A percentile compares a stretch with the other conserved stretches of the same genome.
phyloP scores from a whole-genome alignment of 75 land plant genomes.

The Picea sitchensis region DNA sequence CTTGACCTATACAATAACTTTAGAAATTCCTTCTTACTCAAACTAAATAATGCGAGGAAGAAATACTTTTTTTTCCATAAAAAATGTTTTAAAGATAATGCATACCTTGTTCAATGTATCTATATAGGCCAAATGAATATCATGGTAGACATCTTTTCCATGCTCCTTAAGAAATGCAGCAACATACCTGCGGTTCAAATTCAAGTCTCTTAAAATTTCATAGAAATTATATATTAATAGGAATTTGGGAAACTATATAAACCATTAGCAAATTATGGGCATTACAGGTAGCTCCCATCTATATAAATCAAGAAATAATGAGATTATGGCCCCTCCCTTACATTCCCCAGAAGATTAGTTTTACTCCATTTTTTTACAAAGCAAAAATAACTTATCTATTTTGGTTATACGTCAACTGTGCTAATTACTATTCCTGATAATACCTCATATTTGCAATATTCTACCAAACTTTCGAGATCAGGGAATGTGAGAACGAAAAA shows the following conservation, averaged over 20 bases:
- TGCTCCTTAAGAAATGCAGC: constrained; percentile 86
- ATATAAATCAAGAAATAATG: neutral
- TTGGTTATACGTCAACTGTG: neutral
- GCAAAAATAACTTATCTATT: neutral
- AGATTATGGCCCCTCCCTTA: no score
- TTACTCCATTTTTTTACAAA: no score
- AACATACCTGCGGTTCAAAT: constrained; percentile 60
- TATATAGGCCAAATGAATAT: constrained; percentile 89
- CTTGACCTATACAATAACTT: neutral
- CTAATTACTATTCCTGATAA: no score
- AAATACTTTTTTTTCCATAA: neutral
- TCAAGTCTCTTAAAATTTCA: neutral
- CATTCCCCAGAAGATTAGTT: no score
- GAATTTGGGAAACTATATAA: neutral
- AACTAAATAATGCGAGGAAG: neutral
- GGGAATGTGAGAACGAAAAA: no score
- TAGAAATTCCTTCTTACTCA: neutral
- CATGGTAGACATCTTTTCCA: constrained; percentile 87
- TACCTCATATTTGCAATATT: no score
- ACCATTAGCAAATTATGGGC: neutral
- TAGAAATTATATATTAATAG: neutral
- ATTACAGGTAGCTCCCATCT: neutral
- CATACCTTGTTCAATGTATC: constrained; percentile 99
- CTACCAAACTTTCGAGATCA: no score
- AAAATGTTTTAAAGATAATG: neutral